Evolutionary conservation across 768 basidiomycete genomes (phyloP).

Genomic region (Ramaria sp.): DNA sequence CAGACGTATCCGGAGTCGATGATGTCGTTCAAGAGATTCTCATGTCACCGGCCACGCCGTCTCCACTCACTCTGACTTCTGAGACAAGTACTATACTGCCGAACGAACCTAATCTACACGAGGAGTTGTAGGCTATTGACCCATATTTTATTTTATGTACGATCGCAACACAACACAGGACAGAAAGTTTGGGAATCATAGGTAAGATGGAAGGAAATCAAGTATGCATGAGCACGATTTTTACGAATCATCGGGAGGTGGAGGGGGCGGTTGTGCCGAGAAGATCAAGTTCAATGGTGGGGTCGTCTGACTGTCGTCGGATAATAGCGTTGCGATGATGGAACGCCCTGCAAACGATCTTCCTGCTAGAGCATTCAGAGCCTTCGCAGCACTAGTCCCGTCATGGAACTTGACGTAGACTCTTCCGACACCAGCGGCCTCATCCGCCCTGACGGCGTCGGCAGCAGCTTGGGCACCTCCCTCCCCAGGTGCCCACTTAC

Average conservation of each 20-base stretch:
- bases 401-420: conserved; percentile 87
- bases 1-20: not conserved
- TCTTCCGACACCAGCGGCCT: conserved; percentile 86
- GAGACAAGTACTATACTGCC: not conserved
- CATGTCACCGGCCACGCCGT: too few relatives aligned
- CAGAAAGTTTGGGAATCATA: not conserved
- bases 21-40: not conserved
- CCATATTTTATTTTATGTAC: not conserved
- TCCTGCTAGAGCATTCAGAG: conserved; percentile 82
- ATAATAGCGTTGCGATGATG: conserved; percentile 76
- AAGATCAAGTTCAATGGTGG: conserved; percentile 77
- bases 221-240: not conserved
- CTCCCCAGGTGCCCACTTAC: conserved; percentile 62
- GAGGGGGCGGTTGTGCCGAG: conserved; percentile 73
- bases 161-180: not conserved
- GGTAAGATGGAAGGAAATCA: not conserved
- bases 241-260: conserved; percentile 38
- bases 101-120: not conserved
- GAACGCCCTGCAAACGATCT: conserved; percentile 79
- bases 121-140: not conserved
- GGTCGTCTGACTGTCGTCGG: conserved; percentile 77
- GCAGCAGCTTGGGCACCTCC: conserved; percentile 46
- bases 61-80: not conserved
- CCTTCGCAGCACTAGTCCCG: conserved; percentile 50
- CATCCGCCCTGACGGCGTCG: conserved; percentile 67